Base-by-base conservation (phyloP, 2,329 filamentous ascomycete genomes). In the Phialophora expanda region DNA sequence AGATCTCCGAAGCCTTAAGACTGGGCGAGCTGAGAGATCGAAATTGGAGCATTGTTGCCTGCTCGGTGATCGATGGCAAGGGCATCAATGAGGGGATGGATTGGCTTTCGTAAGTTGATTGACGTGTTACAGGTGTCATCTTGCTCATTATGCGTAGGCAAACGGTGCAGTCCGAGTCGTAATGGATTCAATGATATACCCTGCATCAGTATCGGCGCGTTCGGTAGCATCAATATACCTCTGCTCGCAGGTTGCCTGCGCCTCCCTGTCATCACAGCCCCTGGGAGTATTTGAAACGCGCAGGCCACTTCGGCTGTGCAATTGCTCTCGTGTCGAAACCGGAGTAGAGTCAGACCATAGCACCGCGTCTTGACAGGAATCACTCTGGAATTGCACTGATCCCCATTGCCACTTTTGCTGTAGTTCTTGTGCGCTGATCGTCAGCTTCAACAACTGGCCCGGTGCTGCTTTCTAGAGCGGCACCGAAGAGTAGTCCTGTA, bases 21-120 rank as follows among this genome's bases (percentile, higher is more conserved):
- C 81, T 99, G 72, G 93, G 92, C 61, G 93, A 97, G 79, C 82
- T 99, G 76, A 90, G 94, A 74, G 95, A 99, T 79, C 87, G 95
- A 75, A 99, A 98, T 84, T 99, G 95, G 95, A 98, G 93, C 79
- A 99, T 99, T 76, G 93, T 99, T 77, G 94, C 93, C 24, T 99
- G 95, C 79, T 96, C 92, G 71, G 95, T 95, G 14, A 94, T 99
- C 64, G 95, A 97, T 76, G 95, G 95, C 51, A 90, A 91, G 75
- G 95, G 95, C 77, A 91, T 99, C 53, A 92, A 90, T 69, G 95
- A 99, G 80, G 95, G 95, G 66, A 99, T 99, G 95, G 95, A 99
- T 80, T 99, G 95, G 95, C 83, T 99, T 58, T 71, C 69, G 66
- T 71, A 64, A 69, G 69, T 71, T 20, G 56, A 32, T 48, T 32